These are phyloP conservation scores for Coniferiporia sulphurascens DNA, from an alignment of 1,284 basidiomycete genomes.

Conservation along the genomic window DNA sequence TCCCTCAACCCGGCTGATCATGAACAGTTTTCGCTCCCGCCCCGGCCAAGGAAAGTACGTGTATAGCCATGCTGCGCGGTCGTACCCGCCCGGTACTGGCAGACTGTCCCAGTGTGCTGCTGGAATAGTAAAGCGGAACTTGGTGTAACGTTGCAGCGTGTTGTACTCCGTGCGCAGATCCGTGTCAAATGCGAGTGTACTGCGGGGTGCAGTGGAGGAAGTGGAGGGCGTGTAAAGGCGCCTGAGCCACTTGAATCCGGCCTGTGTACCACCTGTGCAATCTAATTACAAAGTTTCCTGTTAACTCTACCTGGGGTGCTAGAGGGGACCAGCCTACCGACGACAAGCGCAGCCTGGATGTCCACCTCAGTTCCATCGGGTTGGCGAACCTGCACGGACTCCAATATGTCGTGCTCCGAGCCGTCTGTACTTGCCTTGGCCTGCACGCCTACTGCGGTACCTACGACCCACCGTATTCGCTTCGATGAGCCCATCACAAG, in stretches of 20 bases:
- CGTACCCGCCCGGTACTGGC: conserved; percentile 15
- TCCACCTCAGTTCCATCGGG: neutral
- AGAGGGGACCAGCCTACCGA: neutral
- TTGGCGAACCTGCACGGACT: neutral
- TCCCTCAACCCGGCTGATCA: conserved; percentile 9
- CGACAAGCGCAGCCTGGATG: conserved; percentile 4
- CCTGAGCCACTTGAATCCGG: conserved; percentile 15
- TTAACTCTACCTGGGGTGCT: too few relatives aligned
- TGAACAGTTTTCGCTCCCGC: neutral
- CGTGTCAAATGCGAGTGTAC: neutral
- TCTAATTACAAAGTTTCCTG: neutral
- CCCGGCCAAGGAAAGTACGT: conserved; percentile 10
- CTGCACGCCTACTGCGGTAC: conserved; percentile 6
- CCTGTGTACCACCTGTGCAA: conserved; percentile 17
- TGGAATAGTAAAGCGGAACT: conserved; percentile 11
- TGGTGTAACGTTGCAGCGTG: neutral
- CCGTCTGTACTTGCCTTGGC: too few relatives aligned
- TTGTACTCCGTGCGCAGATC: conserved; percentile 10
- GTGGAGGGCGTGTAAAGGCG: neutral
- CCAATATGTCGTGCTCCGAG: neutral
- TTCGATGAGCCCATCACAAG: conserved; percentile 11
- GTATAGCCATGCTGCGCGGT: conserved; percentile 4
- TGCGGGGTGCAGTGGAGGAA: neutral
- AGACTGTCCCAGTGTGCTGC: conserved; percentile 4
- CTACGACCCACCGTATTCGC: conserved; percentile 4